Conservation (phyloP, 1,284 basidiomycete genomes). For the Phlebopus sp. region DNA sequence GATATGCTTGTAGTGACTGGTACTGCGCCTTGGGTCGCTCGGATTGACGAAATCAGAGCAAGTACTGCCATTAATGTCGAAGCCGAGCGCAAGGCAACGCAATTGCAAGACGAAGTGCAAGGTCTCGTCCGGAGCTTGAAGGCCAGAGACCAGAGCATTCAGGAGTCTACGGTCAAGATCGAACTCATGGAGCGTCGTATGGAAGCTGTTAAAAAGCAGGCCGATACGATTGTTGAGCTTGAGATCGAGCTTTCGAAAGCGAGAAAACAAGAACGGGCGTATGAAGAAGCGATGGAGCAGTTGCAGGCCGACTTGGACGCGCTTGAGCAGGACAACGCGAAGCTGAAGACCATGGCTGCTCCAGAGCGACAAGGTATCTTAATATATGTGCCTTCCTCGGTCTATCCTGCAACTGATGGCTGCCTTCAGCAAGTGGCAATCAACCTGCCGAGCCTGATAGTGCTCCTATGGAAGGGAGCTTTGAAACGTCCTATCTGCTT, state of each 20-base stretch:
- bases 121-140: conserved; percentile 82
- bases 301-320: conserved; percentile 86
- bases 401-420: background rate
- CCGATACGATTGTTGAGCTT: conserved; percentile 79
- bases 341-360: conserved; percentile 67
- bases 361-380: conserved; percentile 65
- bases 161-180: conserved; percentile 90
- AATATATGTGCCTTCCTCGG: background rate
- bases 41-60: conserved; percentile 87
- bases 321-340: conserved; percentile 84
- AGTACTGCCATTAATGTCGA: conserved; percentile 85
- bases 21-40: conserved; percentile 81
- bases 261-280: conserved; percentile 83
- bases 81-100: conserved; percentile 83
- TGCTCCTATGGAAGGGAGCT: conserved; percentile 66
- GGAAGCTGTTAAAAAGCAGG: conserved; percentile 86
- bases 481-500: conserved; percentile 82
- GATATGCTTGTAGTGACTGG: conserved; percentile 56
- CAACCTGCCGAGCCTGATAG: conserved; percentile 60
- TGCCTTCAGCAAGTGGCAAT: conserved; percentile 41
- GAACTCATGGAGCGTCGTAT: conserved; percentile 92
- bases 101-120: conserved; percentile 87
- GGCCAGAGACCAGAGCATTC: conserved; percentile 83
- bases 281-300: conserved; percentile 92
- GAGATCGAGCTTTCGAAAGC: conserved; percentile 79